phyloP scores from a whole-genome alignment of 257 asterid species.

The Solanum chmielewskii region DNA sequence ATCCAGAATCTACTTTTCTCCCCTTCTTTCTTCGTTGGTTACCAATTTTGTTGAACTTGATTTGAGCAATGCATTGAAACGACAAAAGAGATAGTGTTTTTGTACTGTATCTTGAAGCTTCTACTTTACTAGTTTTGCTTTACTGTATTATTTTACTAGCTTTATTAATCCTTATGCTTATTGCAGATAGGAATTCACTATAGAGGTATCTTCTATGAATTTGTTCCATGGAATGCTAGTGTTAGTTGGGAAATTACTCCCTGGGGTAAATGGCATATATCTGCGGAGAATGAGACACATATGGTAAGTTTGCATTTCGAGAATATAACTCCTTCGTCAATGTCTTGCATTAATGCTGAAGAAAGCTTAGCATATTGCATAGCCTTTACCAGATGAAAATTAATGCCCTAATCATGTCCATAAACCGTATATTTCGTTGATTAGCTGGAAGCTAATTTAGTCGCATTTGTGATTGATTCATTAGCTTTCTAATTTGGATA shows the following conservation, averaged over 20 bases:
- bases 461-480: not conserved
- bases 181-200: constrained; percentile 83
- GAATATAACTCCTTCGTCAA: not conserved
- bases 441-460: not conserved
- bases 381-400: not conserved
- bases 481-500: not conserved
- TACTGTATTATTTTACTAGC: not conserved
- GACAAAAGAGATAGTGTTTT: not conserved
- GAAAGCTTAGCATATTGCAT: not conserved
- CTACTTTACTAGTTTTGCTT: not conserved
- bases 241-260: constrained; percentile 74
- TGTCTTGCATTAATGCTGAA: not conserved
- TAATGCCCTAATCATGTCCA: not conserved
- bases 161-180: not conserved
- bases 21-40: not conserved
- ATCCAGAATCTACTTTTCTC: not conserved
- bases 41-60: not conserved
- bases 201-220: constrained; percentile 71
- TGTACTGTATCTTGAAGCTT: not conserved
- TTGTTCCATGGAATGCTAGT: constrained; percentile 88
- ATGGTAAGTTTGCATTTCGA: constrained; percentile 21
- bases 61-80: not conserved
- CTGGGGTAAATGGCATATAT: constrained; percentile 85
- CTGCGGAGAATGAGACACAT: constrained; percentile 68
- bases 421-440: not conserved